Evolutionary conservation across 2,329 filamentous ascomycete species (phyloP).

Genomic region (Epichloe hybrida): DNA sequence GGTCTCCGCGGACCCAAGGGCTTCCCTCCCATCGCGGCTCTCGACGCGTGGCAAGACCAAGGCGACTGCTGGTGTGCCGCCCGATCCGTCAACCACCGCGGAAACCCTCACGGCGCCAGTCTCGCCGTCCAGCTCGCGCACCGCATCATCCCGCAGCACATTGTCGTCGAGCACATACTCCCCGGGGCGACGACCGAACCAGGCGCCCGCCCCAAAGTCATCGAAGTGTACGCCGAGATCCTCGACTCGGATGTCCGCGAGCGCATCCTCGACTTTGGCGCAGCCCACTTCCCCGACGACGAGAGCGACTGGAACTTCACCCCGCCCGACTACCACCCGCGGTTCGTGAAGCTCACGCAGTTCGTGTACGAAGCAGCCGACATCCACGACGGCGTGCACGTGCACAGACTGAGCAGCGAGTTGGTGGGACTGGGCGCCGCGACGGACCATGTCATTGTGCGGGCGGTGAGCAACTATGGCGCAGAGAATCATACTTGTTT

Average conservation of each 20-base stretch:
- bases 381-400: slow-evolving; percentile 32
- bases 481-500: slow-evolving; percentile 47
- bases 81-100: slow-evolving; percentile 23
- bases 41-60: slow-evolving; percentile 59
- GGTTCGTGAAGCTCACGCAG: slow-evolving; percentile 43
- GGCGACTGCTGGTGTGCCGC: slow-evolving; percentile 81
- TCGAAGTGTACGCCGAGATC: slow-evolving; percentile 57
- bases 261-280: slow-evolving; percentile 29
- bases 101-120: slow-evolving; percentile 40
- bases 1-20: slow-evolving; percentile 9
- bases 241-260: slow-evolving; percentile 29
- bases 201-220: slow-evolving; percentile 46
- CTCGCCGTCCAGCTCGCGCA: slow-evolving; percentile 50
- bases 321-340: slow-evolving; percentile 15
- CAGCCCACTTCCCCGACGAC: slow-evolving; percentile 25
- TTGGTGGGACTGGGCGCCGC: slow-evolving; percentile 31
- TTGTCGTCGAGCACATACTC: slow-evolving; percentile 61
- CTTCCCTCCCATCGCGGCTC: slow-evolving; percentile 36
- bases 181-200: slow-evolving; percentile 47
- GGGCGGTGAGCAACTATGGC: slow-evolving; percentile 46
- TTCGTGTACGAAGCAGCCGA: slow-evolving; percentile 38
- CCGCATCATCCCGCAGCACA: slow-evolving; percentile 49
- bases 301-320: slow-evolving; percentile 16
- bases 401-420: slow-evolving; percentile 38
- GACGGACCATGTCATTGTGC: slow-evolving; percentile 40